Conservation (phyloP, 345 rosid species). For the Toxicodendron radicans region DNA sequence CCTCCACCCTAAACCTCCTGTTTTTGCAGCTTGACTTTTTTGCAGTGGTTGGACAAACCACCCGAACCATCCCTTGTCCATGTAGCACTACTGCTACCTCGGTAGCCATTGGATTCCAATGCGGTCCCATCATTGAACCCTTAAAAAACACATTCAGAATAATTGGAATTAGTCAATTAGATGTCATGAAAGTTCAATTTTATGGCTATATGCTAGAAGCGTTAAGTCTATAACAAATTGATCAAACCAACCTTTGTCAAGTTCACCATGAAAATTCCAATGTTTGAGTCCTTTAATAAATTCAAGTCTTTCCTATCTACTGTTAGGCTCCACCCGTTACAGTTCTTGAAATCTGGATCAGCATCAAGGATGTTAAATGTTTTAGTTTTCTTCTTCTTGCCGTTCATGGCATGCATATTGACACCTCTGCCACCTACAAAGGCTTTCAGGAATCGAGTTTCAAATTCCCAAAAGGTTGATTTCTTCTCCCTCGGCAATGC, state of each 20-base stretch:
- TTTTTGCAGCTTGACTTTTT: constrained; percentile 50
- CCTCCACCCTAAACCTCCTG: constrained; percentile 51
- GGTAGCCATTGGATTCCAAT: constrained; percentile 80
- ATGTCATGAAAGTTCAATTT: neutral
- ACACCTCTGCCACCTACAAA: constrained; percentile 22
- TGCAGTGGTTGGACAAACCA: constrained; percentile 49
- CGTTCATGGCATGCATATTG: neutral
- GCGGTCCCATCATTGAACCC: constrained; percentile 98
- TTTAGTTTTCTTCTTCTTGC: constrained; percentile 26
- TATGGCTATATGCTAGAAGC: no score
- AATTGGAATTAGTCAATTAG: neutral
- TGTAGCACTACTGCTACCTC: constrained; percentile 67
- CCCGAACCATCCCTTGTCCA: constrained; percentile 80
- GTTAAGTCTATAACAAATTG: neutral
- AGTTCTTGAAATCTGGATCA: constrained; percentile 57
- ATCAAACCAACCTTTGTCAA: constrained; percentile 48
- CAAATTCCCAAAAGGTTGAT: constrained; percentile 27
- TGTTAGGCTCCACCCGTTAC: constrained; percentile 58
- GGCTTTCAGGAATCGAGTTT: constrained; percentile 36
- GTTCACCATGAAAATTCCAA: constrained; percentile 72
- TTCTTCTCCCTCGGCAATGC: constrained; percentile 24
- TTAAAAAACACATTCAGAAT: constrained; percentile 16
- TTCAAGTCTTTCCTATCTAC: constrained; percentile 35
- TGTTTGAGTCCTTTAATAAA: constrained; percentile 38
- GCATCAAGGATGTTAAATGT: constrained; percentile 51